Evolutionary conservation across 1,284 basidiomycete genomes (phyloP).

Genomic region (Rhodotorula mucilaginosa): DNA sequence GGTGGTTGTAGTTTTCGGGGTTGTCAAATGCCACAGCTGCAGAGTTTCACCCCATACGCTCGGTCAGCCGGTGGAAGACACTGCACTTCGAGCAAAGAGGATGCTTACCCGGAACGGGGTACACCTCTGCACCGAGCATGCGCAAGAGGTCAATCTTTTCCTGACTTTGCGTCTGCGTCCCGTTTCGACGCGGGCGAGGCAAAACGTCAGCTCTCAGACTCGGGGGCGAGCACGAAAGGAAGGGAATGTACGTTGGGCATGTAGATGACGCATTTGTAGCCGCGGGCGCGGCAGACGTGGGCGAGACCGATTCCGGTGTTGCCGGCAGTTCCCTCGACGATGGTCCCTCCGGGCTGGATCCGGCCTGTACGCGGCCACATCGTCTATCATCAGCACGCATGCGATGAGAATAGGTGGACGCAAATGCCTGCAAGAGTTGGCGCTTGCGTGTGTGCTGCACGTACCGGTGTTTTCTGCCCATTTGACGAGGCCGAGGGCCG

Average conservation of each 20-base stretch:
- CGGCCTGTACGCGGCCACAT: slow-evolving; percentile 52
- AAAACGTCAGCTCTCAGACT: neutral
- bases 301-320: slow-evolving; percentile 66
- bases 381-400: neutral
- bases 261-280: slow-evolving; percentile 99
- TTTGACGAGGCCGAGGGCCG: slow-evolving; percentile 82
- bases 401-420: neutral
- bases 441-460: slow-evolving; percentile 53
- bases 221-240: neutral
- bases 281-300: slow-evolving; percentile 78
- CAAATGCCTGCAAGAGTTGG: neutral
- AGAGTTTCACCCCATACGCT: too few relatives aligned
- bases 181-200: too few relatives aligned
- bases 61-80: neutral
- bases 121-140: slow-evolving; percentile 95
- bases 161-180: slow-evolving; percentile 63
- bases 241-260: slow-evolving; percentile 80
- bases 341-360: slow-evolving; percentile 84
- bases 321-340: slow-evolving; percentile 98
- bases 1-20: slow-evolving; percentile 97
- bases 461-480: slow-evolving; percentile 83
- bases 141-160: slow-evolving; percentile 96
- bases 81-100: neutral
- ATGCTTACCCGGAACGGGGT: slow-evolving; percentile 71
- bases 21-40: slow-evolving; percentile 72